phyloP scores from a whole-genome alignment of 148 eudicot species.

The Rhododendron molle region DNA sequence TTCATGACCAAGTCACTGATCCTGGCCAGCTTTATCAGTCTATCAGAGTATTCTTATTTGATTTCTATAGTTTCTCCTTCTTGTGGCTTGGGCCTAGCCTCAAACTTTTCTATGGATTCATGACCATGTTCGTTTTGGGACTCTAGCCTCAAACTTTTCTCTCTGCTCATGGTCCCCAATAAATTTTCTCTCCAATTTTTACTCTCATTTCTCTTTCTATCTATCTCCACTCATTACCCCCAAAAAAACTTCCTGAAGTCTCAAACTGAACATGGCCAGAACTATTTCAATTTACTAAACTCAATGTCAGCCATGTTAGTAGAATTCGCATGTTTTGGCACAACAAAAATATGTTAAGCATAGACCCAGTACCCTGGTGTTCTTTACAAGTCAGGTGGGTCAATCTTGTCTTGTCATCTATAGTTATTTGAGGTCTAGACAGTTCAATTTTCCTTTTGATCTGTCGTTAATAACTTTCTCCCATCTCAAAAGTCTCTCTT shows the following conservation, averaged over 20 bases:
- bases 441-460: not conserved
- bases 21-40: not conserved
- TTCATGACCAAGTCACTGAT: not conserved
- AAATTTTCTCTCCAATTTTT: too few relatives aligned
- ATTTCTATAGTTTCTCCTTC: not conserved
- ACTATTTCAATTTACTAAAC: not conserved
- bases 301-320: not conserved
- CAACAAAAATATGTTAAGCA: not conserved
- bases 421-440: not conserved
- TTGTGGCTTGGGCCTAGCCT: not conserved
- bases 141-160: too few relatives aligned
- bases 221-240: too few relatives aligned
- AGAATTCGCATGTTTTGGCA: not conserved
- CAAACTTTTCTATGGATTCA: too few relatives aligned
- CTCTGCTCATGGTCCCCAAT: too few relatives aligned
- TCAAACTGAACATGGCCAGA: too few relatives aligned
- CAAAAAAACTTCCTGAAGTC: too few relatives aligned
- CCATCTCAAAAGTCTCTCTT: not conserved
- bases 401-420: not conserved
- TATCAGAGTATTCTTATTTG: not conserved
- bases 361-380: not conserved
- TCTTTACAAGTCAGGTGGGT: not conserved
- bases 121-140: too few relatives aligned
- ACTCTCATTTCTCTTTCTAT: too few relatives aligned
- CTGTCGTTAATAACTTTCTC: not conserved